phyloP scores from a whole-genome alignment of 2,329 filamentous ascomycete species.

The Clonostachys byssicola region DNA sequence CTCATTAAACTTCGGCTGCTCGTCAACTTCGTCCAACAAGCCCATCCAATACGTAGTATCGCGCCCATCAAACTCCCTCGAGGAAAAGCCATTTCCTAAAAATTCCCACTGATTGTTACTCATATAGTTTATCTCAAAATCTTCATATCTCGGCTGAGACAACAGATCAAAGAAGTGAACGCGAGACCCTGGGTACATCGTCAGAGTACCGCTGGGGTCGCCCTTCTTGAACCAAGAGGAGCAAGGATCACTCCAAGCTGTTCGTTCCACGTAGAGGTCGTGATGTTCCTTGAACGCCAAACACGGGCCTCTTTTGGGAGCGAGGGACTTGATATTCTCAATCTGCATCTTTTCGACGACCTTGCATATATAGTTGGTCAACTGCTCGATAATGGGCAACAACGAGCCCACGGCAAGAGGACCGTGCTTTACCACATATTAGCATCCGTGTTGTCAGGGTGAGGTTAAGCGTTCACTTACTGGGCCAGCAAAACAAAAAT shows the following conservation, averaged over 20 bases:
- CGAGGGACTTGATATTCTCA: conserved; percentile 41
- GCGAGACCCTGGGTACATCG: conserved; percentile 43
- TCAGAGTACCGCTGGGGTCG: conserved; percentile 31
- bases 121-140: conserved; percentile 47
- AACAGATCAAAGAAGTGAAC: conserved; percentile 45
- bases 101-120: conserved; percentile 59
- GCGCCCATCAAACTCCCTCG: conserved; percentile 40
- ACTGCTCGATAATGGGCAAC: conserved; percentile 46
- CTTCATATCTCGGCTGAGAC: conserved; percentile 48
- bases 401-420: conserved; percentile 43
- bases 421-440: background rate
- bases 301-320: conserved; percentile 38
- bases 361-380: conserved; percentile 45
- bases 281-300: conserved; percentile 46
- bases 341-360: conserved; percentile 44
- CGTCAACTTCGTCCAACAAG: conserved; percentile 5
- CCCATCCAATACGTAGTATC: conserved; percentile 1
- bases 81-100: conserved; percentile 51
- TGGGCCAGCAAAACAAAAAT: background rate
- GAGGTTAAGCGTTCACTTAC: background rate
- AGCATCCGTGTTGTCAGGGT: too few species aligned
- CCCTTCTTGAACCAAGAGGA: conserved; percentile 48
- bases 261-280: conserved; percentile 46
- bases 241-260: conserved; percentile 42
- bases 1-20: conserved; percentile 9